Base-by-base conservation (phyloP, 2,329 filamentous ascomycete species). In the Rutstroemia sp. region DNA sequence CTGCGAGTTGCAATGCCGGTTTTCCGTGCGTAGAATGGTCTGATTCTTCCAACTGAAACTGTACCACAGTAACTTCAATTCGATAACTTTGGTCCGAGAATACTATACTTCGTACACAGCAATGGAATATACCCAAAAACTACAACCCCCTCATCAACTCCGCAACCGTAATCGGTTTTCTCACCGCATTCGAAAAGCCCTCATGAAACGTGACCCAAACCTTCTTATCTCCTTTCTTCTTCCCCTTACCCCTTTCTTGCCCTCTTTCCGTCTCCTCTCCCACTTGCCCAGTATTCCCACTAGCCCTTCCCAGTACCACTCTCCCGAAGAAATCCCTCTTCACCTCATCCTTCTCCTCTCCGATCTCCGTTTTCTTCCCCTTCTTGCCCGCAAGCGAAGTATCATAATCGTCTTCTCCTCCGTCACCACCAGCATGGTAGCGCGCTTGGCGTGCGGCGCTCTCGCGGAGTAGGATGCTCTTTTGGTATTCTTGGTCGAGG, bases 151-250 rank as follows among this genome's bases (percentile, higher is more conserved):
- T 78, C 76, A 96, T 73, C 65, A 96, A 80, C 70, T 96, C 92
- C 59, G 81, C 79, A 69, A 96, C 70, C 8, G 88, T 88, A 60
- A 96, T 84, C 2, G 90, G 89, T 70, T 95, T 96, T 70, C 88
- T 80, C 59, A 96, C 92, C 10, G 92, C 92, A 77, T 96, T 96
- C 56, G 90, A 94, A 69, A 90, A 84, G 0, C 92, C 92, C 73
- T 96, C 92, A 66, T 96, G 85, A 70, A 85, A 96, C 61, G 83
- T 92, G 44, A 95, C 84, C 91, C 91, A 96, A 4, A 92, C 87
- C 64, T 86, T 81, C 50, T 76, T 78, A 48, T 79, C 79, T 56
- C 69, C 40, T 66, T 70, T 58, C 64, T 65, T 59, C 63, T 67
- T 60, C 65, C 69, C 39, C 65, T 68, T 48, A 65, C 68, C 23